Evolutionary conservation across 2,329 filamentous ascomycete species (phyloP), one percentile per base, ranked within the genome.

Genomic region (Leptosphaerulina australis): DNA sequence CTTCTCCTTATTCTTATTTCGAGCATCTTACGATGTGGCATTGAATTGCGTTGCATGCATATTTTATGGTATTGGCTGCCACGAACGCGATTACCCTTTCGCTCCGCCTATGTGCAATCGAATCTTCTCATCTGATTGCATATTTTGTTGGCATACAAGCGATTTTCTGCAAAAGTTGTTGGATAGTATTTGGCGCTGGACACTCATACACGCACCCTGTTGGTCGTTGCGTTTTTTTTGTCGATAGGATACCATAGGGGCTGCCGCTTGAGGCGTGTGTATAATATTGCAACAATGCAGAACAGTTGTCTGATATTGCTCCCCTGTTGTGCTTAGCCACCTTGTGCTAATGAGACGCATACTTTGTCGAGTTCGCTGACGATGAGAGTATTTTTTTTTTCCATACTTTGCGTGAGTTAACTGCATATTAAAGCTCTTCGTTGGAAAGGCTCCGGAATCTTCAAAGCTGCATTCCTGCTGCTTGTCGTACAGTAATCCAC

Each of bases 31-130:
- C 12, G 44, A 53, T 38, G 48, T 48, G 56, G 52, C 50, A 52
- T 55, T 57, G 58, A 62, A 50, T 53, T 50, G 65, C 64, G 63
- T 68, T 59, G 62, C 62, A 62, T 66, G 58, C 56, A 58, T 55
- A 39, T 43, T 51, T 52, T 53, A 15, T 50, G 44, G 46, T 48
- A 35, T 57, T 53, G 51, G 39, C 24, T 18, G 48, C 45, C 31
- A 57, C 50, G 58, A 49, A 50, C 49, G 59, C 53, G 51, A 61
- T 47, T 56, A 55, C 58, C 53, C 53, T 31, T 37, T 47, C 26
- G 35, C 37, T 50, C 51, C 20, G 36, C 48, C 37, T 51, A n/a
- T 31, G 43, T 28, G 39, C 30, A 37, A 25, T 40, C 24, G 18
- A 17, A 9, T 38, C 22, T 44, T 43, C 20, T 50, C 25, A 28